Percentiles rank a stretch among this genome's conserved stretches.
These are phyloP conservation scores for Nicotiana tabacum DNA, from an alignment of 257 asterid species.

Conservation along the genomic window DNA sequence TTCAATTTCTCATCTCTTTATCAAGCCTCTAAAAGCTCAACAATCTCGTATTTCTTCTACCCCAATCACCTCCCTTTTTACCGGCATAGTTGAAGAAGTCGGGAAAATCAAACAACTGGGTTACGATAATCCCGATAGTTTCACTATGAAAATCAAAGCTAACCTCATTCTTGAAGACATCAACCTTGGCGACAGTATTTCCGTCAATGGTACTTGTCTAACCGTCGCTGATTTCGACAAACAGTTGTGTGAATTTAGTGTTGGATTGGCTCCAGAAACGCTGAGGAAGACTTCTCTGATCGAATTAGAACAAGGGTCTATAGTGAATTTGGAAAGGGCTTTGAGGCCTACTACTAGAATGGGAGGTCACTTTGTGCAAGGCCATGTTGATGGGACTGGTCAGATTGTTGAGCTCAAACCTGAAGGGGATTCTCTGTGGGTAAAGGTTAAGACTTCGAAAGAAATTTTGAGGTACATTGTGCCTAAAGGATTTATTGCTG, in stretches of 20 bases:
- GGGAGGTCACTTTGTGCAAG: constrained; percentile 98
- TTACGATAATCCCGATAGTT: constrained; percentile 43
- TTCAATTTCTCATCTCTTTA: constrained; percentile 31
- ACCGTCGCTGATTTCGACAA: constrained; percentile 63
- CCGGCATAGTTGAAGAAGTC: constrained; percentile 87
- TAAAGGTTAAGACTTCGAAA: constrained; percentile 49
- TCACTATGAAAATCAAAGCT: constrained; percentile 61
- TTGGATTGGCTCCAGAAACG: constrained; percentile 81
- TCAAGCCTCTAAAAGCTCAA: constrained; percentile 30
- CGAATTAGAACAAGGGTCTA: constrained; percentile 55
- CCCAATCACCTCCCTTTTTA: constrained; percentile 60
- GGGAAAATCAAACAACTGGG: constrained; percentile 64
- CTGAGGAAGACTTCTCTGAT: constrained; percentile 61
- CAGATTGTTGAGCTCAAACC: constrained; percentile 44
- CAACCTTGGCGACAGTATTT: constrained; percentile 82
- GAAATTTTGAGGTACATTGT: constrained; percentile 72
- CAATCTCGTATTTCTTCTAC: constrained; percentile 10
- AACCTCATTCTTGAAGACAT: constrained; percentile 57
- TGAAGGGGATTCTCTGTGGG: constrained; percentile 86
- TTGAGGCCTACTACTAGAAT: constrained; percentile 67
- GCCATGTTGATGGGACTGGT: constrained; percentile 86
- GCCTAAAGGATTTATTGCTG: constrained; percentile 77
- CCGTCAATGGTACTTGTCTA: constrained; percentile 83
- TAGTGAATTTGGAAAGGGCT: constrained; percentile 82
- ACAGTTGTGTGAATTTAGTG: constrained; percentile 42